Evolutionary conservation across 768 basidiomycete genomes (phyloP).

Genomic region (Boletus rubropictus): DNA sequence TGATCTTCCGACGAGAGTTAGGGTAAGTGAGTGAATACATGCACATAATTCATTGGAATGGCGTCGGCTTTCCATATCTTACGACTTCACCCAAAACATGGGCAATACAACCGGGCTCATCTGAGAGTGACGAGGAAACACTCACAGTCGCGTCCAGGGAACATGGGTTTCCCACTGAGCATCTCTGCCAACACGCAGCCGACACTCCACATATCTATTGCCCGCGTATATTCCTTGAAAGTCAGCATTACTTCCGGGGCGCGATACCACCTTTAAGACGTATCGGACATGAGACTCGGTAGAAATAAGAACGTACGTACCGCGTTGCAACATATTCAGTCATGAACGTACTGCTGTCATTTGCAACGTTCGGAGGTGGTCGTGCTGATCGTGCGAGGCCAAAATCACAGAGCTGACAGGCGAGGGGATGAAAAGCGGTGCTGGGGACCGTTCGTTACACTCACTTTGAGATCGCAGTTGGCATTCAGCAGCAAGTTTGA

Average conservation of each 20-base stretch:
- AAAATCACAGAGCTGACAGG: slow-evolving; percentile 70
- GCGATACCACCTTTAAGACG: slow-evolving; percentile 74
- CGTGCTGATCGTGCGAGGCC: slow-evolving; percentile 78
- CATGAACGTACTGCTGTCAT: slow-evolving; percentile 78
- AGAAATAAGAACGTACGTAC: slow-evolving; percentile 30
- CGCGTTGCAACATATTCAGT: slow-evolving; percentile 95
- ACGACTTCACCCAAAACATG: background rate
- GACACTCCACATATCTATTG: slow-evolving; percentile 84
- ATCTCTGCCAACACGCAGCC: slow-evolving; percentile 89
- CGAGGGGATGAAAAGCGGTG: background rate
- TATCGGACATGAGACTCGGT: background rate
- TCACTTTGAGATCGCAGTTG: slow-evolving; percentile 91
- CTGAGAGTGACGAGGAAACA: background rate
- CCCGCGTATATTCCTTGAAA: slow-evolving; percentile 90
- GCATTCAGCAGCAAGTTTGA: slow-evolving; percentile 94
- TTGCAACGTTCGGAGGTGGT: slow-evolving; percentile 64
- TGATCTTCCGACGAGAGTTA: slow-evolving; percentile 52
- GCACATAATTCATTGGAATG: background rate
- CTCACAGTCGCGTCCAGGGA: slow-evolving; percentile 89
- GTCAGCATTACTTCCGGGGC: slow-evolving; percentile 98
- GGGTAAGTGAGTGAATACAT: background rate
- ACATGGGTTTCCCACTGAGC: slow-evolving; percentile 86
- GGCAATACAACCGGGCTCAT: background rate
- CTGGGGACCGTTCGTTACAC: slow-evolving; percentile 11
- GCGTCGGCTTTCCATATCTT: background rate